phyloP scores from a whole-genome alignment of 2,329 filamentous ascomycete species.

The Fusarium robinianum region DNA sequence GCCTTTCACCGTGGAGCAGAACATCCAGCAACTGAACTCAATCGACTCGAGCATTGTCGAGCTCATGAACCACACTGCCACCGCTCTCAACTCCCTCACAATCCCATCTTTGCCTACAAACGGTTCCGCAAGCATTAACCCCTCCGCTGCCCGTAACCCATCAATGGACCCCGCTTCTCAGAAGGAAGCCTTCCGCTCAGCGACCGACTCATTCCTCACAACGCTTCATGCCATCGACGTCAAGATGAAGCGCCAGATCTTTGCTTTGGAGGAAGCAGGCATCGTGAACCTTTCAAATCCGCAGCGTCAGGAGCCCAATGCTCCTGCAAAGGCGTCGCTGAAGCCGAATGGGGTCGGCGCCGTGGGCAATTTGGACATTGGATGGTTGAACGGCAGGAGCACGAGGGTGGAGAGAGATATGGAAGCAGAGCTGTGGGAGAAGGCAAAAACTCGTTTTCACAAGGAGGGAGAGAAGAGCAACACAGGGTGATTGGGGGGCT shows the following conservation, averaged over 20 bases:
- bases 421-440: slow-evolving; percentile 76
- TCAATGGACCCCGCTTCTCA: slow-evolving; percentile 53
- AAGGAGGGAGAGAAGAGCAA: slow-evolving; percentile 34
- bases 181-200: slow-evolving; percentile 60
- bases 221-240: slow-evolving; percentile 77
- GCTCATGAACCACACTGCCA: slow-evolving; percentile 51
- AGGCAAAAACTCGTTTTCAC: slow-evolving; percentile 45
- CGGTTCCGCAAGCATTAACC: slow-evolving; percentile 9
- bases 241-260: slow-evolving; percentile 67
- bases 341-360: slow-evolving; percentile 60
- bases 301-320: slow-evolving; percentile 40
- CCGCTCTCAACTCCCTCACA: slow-evolving; percentile 52
- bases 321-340: slow-evolving; percentile 49
- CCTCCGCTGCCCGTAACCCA: slow-evolving; percentile 27
- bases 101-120: slow-evolving; percentile 33
- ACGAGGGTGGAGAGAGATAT: slow-evolving; percentile 81
- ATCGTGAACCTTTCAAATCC: slow-evolving; percentile 62
- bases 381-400: slow-evolving; percentile 85
- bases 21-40: slow-evolving; percentile 77
- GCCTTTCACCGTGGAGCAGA: slow-evolving; percentile 74
- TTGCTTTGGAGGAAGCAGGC: slow-evolving; percentile 79
- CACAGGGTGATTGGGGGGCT: slow-evolving; percentile 1
- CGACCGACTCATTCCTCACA: slow-evolving; percentile 69
- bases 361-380: slow-evolving; percentile 73
- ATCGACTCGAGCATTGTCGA: slow-evolving; percentile 67